Conservation (phyloP, 2,329 filamentous ascomycete genomes). For the Malbranchea cinnamomea region DNA sequence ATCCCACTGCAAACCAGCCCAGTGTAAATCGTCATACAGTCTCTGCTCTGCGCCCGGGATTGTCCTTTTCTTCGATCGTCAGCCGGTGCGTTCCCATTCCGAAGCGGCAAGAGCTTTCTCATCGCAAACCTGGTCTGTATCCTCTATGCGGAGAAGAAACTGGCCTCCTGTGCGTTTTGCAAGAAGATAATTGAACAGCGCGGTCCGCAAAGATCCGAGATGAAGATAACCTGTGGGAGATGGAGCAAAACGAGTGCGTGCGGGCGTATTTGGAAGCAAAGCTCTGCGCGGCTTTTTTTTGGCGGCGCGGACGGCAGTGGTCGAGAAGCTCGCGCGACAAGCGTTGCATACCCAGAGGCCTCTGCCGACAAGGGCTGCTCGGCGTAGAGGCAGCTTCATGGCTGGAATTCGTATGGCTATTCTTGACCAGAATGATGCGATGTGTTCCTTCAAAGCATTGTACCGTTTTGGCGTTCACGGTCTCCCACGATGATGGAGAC, state of each 20-base stretch:
- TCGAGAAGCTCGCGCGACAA: constrained; percentile 21
- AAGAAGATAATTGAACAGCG: constrained; percentile 89
- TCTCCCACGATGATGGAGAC: too few species aligned
- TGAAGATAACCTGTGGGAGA: constrained; percentile 92
- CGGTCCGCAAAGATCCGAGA: constrained; percentile 78
- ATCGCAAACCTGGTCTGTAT: constrained; percentile 67
- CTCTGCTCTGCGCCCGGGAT: constrained; percentile 64
- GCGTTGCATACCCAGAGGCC: constrained; percentile 23
- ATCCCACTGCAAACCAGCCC: constrained; percentile 86
- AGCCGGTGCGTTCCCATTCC: constrained; percentile 15
- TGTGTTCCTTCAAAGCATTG: too few species aligned
- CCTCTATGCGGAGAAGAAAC: constrained; percentile 83
- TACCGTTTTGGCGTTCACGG: too few species aligned
- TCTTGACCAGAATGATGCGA: too few species aligned
- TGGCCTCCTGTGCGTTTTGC: constrained; percentile 76
- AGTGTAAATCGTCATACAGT: constrained; percentile 65
- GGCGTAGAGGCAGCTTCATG: too few species aligned
- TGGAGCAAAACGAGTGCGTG: constrained; percentile 78
- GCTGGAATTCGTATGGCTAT: constrained; percentile 17
- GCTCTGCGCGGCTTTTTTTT: constrained; percentile 20
- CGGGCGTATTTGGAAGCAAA: constrained; percentile 41
- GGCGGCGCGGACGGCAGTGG: constrained; percentile 11
- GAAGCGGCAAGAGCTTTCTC: neutral
- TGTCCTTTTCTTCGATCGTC: constrained; percentile 53
- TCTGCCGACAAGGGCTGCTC: constrained; percentile 16